Percentiles rank a stretch among this genome's conserved stretches.
Conservation (phyloP, 2,329 filamentous ascomycete genomes). For the Venturia carpophila region DNA sequence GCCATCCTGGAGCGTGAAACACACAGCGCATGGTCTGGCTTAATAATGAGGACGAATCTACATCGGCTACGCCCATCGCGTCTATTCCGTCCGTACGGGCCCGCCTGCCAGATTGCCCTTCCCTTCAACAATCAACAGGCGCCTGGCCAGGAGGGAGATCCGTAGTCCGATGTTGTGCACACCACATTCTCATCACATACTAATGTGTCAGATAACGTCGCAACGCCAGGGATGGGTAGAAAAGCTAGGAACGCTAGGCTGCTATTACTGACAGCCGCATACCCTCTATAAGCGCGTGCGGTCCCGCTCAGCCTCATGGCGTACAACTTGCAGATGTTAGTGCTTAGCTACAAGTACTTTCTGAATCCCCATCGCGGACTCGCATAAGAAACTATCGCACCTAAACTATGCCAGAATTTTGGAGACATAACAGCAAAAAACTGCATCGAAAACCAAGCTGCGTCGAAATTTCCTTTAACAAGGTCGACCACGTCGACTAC, state of each 20-base stretch:
- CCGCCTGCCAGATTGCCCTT: neutral
- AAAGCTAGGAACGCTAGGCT: conserved; percentile 7
- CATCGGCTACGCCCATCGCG: neutral
- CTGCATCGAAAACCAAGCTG: neutral
- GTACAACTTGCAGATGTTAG: neutral
- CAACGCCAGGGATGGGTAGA: neutral
- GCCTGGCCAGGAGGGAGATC: neutral
- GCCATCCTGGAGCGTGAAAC: neutral
- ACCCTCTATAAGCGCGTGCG: neutral
- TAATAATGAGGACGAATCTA: neutral
- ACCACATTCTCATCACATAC: neutral
- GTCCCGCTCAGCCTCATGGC: neutral
- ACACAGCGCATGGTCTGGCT: neutral
- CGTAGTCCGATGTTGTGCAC: neutral
- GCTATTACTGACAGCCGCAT: neutral
- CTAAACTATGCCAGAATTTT: neutral
- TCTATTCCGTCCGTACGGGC: neutral
- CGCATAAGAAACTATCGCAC: neutral
- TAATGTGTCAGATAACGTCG: conserved; percentile 9
- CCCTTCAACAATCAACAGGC: neutral
- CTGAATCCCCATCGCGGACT: neutral
- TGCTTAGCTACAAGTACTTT: neutral
- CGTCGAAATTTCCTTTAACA: neutral
- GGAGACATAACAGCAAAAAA: neutral
- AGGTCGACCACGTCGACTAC: neutral